Evolutionary conservation across 2,329 filamentous ascomycete genomes (phyloP).

Genomic region (Tolypocladium ovalisporum): DNA sequence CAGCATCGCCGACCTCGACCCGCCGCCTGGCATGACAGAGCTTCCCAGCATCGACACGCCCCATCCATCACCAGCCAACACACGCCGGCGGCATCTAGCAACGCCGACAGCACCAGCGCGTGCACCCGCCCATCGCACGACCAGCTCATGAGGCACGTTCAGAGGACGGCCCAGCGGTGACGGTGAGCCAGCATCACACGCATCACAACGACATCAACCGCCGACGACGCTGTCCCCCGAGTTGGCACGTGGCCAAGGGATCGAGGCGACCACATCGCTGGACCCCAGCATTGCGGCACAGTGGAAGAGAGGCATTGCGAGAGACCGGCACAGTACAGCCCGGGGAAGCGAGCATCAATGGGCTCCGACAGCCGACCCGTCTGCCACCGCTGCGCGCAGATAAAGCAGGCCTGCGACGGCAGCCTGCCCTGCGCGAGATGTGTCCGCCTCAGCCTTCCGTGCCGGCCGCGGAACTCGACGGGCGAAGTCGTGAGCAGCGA

Average conservation of each 20-base stretch:
- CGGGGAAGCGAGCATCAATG: conserved; percentile 7
- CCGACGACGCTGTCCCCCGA: not conserved
- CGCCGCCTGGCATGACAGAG: no score
- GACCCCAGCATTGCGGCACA: not conserved
- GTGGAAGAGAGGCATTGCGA: not conserved
- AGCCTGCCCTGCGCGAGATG: conserved; percentile 20
- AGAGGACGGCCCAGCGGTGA: not conserved
- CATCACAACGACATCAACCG: not conserved
- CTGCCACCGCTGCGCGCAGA: conserved; percentile 23
- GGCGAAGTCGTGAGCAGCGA: conserved; percentile 5
- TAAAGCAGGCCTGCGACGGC: conserved; percentile 24
- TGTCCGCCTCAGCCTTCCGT: conserved; percentile 20
- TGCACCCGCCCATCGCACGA: not conserved
- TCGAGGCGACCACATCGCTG: not conserved
- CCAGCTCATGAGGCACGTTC: not conserved
- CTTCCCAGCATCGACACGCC: not conserved
- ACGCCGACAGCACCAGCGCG: not conserved
- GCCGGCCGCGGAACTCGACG: conserved; percentile 13
- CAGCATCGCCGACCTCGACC: not conserved
- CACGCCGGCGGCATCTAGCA: not conserved
- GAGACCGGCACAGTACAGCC: not conserved
- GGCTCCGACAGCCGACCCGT: conserved; percentile 17
- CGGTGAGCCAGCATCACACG: not conserved
- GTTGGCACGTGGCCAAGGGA: not conserved
- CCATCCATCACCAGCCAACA: not conserved